A percentile compares a stretch with the other conserved stretches of the same genome.
phyloP scores from a whole-genome alignment of 1,284 basidiomycete species.

The Ceratobasidium papillatum region DNA sequence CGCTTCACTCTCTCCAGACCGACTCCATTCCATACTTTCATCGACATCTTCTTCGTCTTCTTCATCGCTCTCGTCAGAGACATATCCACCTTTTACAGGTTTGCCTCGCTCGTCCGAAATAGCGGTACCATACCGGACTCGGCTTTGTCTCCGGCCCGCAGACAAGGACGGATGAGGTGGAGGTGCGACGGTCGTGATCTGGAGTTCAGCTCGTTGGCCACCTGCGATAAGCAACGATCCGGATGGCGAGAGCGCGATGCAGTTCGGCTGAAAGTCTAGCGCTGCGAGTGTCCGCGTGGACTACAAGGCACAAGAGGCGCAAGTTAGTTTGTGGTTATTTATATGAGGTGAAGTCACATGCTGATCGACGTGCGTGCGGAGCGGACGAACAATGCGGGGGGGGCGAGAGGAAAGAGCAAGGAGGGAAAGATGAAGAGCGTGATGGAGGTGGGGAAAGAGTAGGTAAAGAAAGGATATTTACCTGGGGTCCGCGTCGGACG shows the following conservation, averaged over 20 bases:
- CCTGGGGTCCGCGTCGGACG: constrained; percentile 28
- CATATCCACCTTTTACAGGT: neutral
- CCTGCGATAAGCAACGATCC: constrained; percentile 40
- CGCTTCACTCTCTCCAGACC: neutral
- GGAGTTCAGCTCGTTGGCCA: constrained; percentile 42
- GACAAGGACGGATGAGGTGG: constrained; percentile 27
- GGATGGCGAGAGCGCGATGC: constrained; percentile 39
- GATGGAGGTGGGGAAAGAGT: constrained; percentile 7
- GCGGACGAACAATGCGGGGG: constrained; percentile 8
- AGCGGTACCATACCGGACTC: constrained; percentile 14
- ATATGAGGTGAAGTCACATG: constrained; percentile 6
- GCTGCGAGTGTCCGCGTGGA: constrained; percentile 33
- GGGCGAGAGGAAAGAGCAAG: neutral
- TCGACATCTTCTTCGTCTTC: constrained; percentile 30
- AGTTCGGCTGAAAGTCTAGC: constrained; percentile 44
- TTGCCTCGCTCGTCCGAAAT: constrained; percentile 37
- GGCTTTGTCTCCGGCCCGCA: constrained; percentile 1
- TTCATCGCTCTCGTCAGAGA: constrained; percentile 8
- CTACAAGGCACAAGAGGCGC: constrained; percentile 15
- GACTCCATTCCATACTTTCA: constrained; percentile 34
- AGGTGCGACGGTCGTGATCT: constrained; percentile 41
- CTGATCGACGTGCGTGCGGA: neutral
- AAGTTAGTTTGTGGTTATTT: constrained; percentile 30
- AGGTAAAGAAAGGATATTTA: neutral
- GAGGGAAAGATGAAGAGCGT: no score